Base-by-base conservation (phyloP, 2,329 filamentous ascomycete genomes). In the Claviceps pusilla region DNA sequence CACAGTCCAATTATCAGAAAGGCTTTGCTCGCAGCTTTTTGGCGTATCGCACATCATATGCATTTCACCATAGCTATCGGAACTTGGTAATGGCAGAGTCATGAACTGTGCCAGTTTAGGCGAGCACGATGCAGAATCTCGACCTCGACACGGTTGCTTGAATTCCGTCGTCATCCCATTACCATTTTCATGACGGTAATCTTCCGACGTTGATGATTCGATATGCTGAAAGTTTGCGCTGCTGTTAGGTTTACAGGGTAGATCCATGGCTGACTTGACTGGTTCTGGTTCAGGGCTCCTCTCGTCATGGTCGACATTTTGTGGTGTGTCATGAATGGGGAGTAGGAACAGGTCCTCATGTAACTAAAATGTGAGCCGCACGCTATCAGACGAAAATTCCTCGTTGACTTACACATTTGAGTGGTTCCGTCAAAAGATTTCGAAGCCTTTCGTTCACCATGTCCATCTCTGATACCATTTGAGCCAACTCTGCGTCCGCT, bases 341-440 rank as follows among this genome's bases (percentile, higher is more conserved):
- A 54, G 29, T 45, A 53, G 50, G 24, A 51, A 48, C 1, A 55
- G 16, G 24, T 55, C 54, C 43, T 57, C 53, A 7, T 48, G 39
- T 11, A 55, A 49, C 47, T 55, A 29, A 43, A 28, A 14, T 28
- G 35, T 55, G 24, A 55, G 54, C 10, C 43, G n/a, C 33, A 35
- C 5, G 12, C 16, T 19, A 35, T 24, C 10, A 49, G 4, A 6
- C 12, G 10, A 4, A 19, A 7, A 7, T 24, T 35, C 5, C 37
- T 35, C 47, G 10, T 43, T n/a, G 29, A 51, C 55, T 48, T 45
- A 57, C 55, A 46, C 9, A 16, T 48, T 19, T 28, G 2, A 19
- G 12, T 28, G 47, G n/a, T 10, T 48, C 16, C 14, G 7, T 24
- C 11, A 43, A 16, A 29, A 50, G 9, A 19, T 16, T 24, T 24